Evolutionary conservation across 108 stramenopile species (phyloP).

Genomic region (Stephanodiscus triporus): DNA sequence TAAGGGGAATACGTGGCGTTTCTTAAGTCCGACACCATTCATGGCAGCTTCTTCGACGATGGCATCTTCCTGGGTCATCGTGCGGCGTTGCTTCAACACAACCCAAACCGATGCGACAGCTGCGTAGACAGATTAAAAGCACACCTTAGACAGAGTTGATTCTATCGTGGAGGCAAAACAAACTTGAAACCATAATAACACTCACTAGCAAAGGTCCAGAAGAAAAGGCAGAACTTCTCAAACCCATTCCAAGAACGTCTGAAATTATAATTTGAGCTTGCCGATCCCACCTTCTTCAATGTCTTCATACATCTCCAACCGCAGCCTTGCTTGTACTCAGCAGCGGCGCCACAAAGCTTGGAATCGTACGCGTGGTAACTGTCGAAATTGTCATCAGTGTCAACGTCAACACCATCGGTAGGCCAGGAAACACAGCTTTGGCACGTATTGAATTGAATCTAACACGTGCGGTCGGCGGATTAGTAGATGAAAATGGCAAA

Average conservation of each 20-base stretch:
- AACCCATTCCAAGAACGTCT: slow-evolving; percentile 33
- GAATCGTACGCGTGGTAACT: slow-evolving; percentile 41
- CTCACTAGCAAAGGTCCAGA: slow-evolving; percentile 42
- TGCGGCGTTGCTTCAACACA: slow-evolving; percentile 53
- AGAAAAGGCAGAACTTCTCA: slow-evolving; percentile 52
- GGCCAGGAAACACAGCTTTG: slow-evolving; percentile 37
- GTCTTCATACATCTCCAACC: slow-evolving; percentile 40
- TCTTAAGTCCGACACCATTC: slow-evolving; percentile 49
- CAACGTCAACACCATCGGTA: slow-evolving; percentile 18
- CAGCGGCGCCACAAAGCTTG: slow-evolving; percentile 40
- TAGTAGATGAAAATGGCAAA: neutral
- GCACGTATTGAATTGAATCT: slow-evolving; percentile 40
- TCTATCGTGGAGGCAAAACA: neutral
- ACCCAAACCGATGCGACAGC: slow-evolving; percentile 36
- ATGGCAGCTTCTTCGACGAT: slow-evolving; percentile 54
- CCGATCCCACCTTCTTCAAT: slow-evolving; percentile 5
- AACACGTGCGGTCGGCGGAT: neutral
- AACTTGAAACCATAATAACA: neutral
- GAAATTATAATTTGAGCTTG: neutral
- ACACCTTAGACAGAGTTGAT: neutral
- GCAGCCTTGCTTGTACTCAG: slow-evolving; percentile 35
- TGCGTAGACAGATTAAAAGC: neutral
- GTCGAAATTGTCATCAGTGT: slow-evolving; percentile 32
- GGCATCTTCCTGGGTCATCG: slow-evolving; percentile 51
- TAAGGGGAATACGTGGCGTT: slow-evolving; percentile 51